Conservation (phyloP, 352 stramenopile species). For the Globisporangium irregulare region DNA sequence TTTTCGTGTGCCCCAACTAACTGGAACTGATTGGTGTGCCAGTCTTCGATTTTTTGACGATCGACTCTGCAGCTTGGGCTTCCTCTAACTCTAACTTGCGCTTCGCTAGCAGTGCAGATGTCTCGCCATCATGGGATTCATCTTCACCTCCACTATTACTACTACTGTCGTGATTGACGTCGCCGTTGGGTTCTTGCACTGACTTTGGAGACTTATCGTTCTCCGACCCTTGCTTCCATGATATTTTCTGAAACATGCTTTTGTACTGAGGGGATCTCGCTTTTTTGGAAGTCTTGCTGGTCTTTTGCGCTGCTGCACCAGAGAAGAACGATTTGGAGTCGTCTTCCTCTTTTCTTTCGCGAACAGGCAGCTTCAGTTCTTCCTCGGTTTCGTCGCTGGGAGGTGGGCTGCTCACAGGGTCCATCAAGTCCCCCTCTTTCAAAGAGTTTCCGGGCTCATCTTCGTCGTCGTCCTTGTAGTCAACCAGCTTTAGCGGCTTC, state of each 20-base stretch:
- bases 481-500: slow-evolving; percentile 56
- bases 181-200: slow-evolving; percentile 14
- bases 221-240: slow-evolving; percentile 42
- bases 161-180: slow-evolving; percentile 18
- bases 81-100: slow-evolving; percentile 65
- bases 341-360: slow-evolving; percentile 53
- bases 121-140: slow-evolving; percentile 18
- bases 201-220: slow-evolving; percentile 22
- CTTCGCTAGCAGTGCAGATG: slow-evolving; percentile 37
- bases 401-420: slow-evolving; percentile 16
- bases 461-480: slow-evolving; percentile 73
- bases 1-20: slow-evolving; percentile 22
- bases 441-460: slow-evolving; percentile 32
- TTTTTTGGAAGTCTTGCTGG: slow-evolving; percentile 33
- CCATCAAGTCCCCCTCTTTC: slow-evolving; percentile 34
- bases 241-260: slow-evolving; percentile 78
- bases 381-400: slow-evolving; percentile 31
- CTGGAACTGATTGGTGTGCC: slow-evolving; percentile 71
- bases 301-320: slow-evolving; percentile 40
- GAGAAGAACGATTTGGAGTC: slow-evolving; percentile 48
- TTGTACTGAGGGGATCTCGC: slow-evolving; percentile 60
- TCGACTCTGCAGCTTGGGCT: slow-evolving; percentile 41
- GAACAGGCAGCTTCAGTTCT: slow-evolving; percentile 63
- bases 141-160: slow-evolving; percentile 31
- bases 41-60: slow-evolving; percentile 74